Evolutionary conservation across 2,329 filamentous ascomycete genomes (phyloP).

Genomic region (Hypomyces perniciosus): DNA sequence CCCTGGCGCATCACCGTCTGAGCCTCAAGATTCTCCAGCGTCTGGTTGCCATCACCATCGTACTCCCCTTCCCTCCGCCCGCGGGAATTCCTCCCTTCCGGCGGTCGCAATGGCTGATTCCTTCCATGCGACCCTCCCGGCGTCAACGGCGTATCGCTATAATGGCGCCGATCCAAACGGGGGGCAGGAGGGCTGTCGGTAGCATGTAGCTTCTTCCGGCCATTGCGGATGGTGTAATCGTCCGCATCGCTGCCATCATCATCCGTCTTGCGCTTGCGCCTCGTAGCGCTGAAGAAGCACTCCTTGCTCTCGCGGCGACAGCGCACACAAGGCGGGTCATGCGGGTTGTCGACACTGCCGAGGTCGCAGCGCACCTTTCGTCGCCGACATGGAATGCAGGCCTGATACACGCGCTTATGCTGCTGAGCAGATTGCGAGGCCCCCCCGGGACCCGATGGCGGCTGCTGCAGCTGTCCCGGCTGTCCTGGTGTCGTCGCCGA

Average conservation of each 20-base stretch:
- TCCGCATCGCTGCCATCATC: conserved; percentile 48
- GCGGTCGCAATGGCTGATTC: conserved; percentile 59
- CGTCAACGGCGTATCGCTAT: conserved; percentile 52
- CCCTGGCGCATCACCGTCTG: conserved; percentile 61
- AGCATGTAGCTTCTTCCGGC: conserved; percentile 58
- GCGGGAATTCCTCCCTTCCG: conserved; percentile 37
- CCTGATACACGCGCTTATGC: conserved; percentile 59
- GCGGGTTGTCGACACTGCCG: conserved; percentile 81
- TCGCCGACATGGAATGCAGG: conserved; percentile 56
- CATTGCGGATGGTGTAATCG: conserved; percentile 68
- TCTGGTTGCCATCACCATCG: conserved; percentile 46
- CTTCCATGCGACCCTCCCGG: conserved; percentile 62
- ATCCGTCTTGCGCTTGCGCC: conserved; percentile 79
- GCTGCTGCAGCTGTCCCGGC: conserved; percentile 15
- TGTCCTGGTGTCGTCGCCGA: conserved; percentile 15
- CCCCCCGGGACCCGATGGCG: conserved; percentile 7
- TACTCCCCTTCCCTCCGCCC: conserved; percentile 30
- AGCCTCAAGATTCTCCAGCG: conserved; percentile 59
- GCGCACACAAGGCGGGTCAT: conserved; percentile 87
- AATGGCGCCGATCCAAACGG: conserved; percentile 38
- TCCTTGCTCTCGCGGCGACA: conserved; percentile 94
- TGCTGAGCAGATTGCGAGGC: conserved; percentile 23
- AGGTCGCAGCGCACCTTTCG: conserved; percentile 59
- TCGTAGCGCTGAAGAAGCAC: conserved; percentile 92
- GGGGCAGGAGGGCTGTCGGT: conserved; percentile 39